Conservation (phyloP, 2,329 filamentous ascomycete species). For the Xenosphaeropsis pyriputrescens region DNA sequence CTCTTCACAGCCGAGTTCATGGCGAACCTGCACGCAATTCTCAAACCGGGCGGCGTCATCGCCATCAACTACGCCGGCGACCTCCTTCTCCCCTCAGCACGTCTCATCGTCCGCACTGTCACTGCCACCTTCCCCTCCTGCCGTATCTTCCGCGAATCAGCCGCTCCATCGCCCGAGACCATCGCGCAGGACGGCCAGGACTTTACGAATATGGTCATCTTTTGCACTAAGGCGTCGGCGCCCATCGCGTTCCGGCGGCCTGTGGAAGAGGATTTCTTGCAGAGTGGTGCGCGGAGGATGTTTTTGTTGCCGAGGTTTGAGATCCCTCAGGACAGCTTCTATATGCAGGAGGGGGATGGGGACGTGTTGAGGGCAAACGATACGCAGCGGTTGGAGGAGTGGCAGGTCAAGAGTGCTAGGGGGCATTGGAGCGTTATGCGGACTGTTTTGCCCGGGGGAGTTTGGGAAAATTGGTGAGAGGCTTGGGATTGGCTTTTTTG, state of each 20-base stretch:
- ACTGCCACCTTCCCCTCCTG: conserved; percentile 72
- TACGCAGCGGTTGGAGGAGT: conserved; percentile 50
- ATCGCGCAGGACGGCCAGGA: conserved; percentile 39
- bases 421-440: conserved; percentile 93
- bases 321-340: conserved; percentile 36
- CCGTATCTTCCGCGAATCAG: conserved; percentile 74
- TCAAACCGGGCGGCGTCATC: conserved; percentile 68
- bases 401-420: conserved; percentile 64
- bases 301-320: conserved; percentile 64
- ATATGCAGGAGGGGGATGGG: conserved; percentile 20
- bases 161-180: conserved; percentile 30
- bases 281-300: conserved; percentile 51
- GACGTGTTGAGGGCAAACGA: conserved; percentile 44
- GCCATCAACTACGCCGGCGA: conserved; percentile 97
- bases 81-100: conserved; percentile 59
- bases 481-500: no score
- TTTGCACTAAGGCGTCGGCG: conserved; percentile 40
- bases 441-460: conserved; percentile 54
- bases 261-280: conserved; percentile 49
- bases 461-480: conserved; percentile 80
- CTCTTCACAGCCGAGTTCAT: conserved; percentile 86
- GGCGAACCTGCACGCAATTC: conserved; percentile 48
- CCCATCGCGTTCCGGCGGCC: conserved; percentile 54
- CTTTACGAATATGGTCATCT: conserved; percentile 94
- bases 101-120: conserved; percentile 72